phyloP scores from a whole-genome alignment of 1,139 yeast genomes.

The Yamadazyma aaseri region DNA sequence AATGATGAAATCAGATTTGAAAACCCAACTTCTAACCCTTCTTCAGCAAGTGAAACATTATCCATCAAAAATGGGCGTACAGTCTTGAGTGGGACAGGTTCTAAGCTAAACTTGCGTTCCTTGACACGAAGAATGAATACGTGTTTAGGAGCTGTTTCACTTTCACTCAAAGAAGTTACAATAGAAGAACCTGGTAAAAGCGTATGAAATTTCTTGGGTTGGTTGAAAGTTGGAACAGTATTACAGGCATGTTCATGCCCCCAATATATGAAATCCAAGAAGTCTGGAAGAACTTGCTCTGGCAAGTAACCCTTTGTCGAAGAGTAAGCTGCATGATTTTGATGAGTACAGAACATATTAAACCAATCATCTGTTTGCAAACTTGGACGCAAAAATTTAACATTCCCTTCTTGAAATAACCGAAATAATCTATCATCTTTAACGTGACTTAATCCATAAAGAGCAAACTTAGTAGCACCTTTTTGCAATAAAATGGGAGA shows the following conservation, averaged over 20 bases:
- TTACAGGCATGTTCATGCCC: constrained; percentile 98
- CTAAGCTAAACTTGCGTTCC: constrained; percentile 58
- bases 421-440: constrained; percentile 86
- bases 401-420: constrained; percentile 77
- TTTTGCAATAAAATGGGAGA: constrained; percentile 82
- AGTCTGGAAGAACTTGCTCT: constrained; percentile 77
- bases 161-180: constrained; percentile 86
- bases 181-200: constrained; percentile 94
- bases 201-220: constrained; percentile 70
- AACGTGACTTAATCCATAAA: constrained; percentile 86
- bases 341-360: constrained; percentile 87
- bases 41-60: constrained; percentile 55
- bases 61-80: constrained; percentile 83
- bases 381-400: constrained; percentile 73
- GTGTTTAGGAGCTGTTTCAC: constrained; percentile 74
- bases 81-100: constrained; percentile 65
- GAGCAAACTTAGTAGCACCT: constrained; percentile 77
- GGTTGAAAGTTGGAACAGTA: constrained; percentile 65
- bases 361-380: constrained; percentile 69
- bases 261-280: constrained; percentile 84
- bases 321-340: constrained; percentile 79
- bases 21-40: constrained; percentile 61
- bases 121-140: constrained; percentile 69
- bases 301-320: constrained; percentile 82
- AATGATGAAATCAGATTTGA: constrained; percentile 61